Conservation (phyloP, 352 stramenopile genomes). For the Pythium folliculosum region DNA sequence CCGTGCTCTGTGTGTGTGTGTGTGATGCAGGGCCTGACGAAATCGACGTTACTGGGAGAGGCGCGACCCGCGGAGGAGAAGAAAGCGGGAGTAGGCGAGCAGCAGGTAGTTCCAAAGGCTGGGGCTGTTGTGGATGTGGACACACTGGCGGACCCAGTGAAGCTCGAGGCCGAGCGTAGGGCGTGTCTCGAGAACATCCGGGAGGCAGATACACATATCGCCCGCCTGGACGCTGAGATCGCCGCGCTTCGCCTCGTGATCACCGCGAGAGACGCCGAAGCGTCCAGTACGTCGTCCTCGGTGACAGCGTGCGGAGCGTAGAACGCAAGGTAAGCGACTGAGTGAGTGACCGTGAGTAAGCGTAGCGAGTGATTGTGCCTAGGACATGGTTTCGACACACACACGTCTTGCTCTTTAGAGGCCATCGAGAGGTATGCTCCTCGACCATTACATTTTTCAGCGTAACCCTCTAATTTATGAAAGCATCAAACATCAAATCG, state of each 20-base stretch:
- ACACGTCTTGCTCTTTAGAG: background rate
- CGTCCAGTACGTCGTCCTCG: background rate
- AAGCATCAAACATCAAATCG: background rate
- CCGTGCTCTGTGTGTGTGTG: conserved; percentile 1
- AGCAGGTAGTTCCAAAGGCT: background rate
- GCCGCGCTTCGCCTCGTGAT: conserved; percentile 24
- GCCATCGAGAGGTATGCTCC: background rate
- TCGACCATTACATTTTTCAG: background rate
- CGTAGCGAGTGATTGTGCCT: background rate
- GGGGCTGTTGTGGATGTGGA: background rate
- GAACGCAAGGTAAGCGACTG: background rate
- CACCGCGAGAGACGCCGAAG: conserved; percentile 9
- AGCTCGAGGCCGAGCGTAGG: conserved; percentile 11
- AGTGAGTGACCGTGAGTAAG: background rate
- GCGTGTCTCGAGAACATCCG: conserved; percentile 12
- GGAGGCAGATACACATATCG: conserved; percentile 25
- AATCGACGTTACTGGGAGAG: background rate
- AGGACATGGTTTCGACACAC: background rate
- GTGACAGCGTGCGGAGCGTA: conserved; percentile 11
- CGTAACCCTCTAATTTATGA: conserved; percentile 2
- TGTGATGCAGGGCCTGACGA: conserved; percentile 4
- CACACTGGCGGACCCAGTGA: conserved; percentile 4
- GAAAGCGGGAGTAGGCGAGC: background rate
- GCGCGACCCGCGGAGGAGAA: background rate
- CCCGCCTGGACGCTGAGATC: conserved; percentile 30